Conservation (phyloP, 768 basidiomycete species). For the Cubamyces lactineus region DNA sequence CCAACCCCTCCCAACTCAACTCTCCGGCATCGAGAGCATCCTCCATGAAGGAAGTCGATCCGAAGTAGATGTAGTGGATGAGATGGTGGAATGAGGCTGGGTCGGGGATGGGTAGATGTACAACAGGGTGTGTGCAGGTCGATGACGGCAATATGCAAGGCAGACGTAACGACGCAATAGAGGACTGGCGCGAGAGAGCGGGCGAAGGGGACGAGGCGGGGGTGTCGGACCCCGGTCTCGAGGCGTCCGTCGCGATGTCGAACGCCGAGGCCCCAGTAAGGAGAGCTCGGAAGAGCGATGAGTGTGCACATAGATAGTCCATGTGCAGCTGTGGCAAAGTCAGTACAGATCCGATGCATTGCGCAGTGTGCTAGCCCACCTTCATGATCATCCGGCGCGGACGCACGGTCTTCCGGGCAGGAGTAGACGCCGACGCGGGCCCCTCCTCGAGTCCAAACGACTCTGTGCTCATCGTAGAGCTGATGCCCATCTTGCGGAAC, state of each 20-base stretch:
- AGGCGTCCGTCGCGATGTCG: conserved; percentile 53
- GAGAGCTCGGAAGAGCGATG: conserved; percentile 68
- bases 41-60: conserved; percentile 65
- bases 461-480: conserved; percentile 12
- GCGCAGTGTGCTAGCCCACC: conserved; percentile 42
- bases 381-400: conserved; percentile 57
- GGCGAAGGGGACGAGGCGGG: conserved; percentile 36
- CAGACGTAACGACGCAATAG: conserved; percentile 41
- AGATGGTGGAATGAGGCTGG: conserved; percentile 71
- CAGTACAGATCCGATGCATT: conserved; percentile 11
- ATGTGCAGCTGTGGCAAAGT: conserved; percentile 62
- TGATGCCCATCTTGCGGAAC: conserved; percentile 25
- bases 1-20: conserved; percentile 85
- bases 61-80: conserved; percentile 85
- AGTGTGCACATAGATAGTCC: conserved; percentile 84
- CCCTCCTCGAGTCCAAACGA: conserved; percentile 18
- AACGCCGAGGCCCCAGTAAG: conserved; percentile 68
- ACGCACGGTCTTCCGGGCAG: conserved; percentile 35
- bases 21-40: conserved; percentile 63
- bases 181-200: conserved; percentile 46
- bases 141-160: conserved; percentile 70
- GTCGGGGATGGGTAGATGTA: conserved; percentile 78
- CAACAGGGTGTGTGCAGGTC: conserved; percentile 59
- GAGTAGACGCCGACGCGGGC: conserved; percentile 35
- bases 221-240: conserved; percentile 51